Evolutionary conservation across 164 flowering plant species (phyloP).

Genomic region (Tinospora cordifolia): DNA sequence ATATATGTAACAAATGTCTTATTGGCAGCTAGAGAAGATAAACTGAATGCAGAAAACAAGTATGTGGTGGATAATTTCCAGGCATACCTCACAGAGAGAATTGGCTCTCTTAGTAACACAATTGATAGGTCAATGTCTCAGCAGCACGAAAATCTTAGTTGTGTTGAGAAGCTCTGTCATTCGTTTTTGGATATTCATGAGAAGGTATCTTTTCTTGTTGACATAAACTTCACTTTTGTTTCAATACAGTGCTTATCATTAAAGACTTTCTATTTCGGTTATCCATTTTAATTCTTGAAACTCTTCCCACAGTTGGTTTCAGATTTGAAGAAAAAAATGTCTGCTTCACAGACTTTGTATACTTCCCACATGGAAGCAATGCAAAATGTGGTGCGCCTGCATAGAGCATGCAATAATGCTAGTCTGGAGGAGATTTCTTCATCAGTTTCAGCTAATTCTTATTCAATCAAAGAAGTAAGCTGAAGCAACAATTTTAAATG

Average conservation of each 20-base stretch:
- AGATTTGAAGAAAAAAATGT: constrained; percentile 59
- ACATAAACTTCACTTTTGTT: not conserved
- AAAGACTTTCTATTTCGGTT: not conserved
- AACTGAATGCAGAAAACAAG: constrained; percentile 61
- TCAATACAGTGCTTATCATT: not conserved
- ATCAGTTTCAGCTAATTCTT: constrained; percentile 38
- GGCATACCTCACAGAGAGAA: constrained; percentile 47
- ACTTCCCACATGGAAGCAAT: constrained; percentile 75
- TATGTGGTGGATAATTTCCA: constrained; percentile 55
- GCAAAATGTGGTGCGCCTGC: constrained; percentile 85
- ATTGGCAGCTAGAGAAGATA: constrained; percentile 72
- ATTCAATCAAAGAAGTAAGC: constrained; percentile 58
- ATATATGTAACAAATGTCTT: not conserved
- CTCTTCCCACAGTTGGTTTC: constrained; percentile 36
- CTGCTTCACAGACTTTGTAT: constrained; percentile 49
- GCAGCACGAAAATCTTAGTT: constrained; percentile 68
- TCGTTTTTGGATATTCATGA: constrained; percentile 49
- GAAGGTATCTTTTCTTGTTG: constrained; percentile 38
- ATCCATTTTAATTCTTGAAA: not conserved
- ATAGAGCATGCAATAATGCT: constrained; percentile 66
- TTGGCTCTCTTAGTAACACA: constrained; percentile 52
- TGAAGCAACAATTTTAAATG: not conserved
- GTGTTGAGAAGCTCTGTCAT: constrained; percentile 56
- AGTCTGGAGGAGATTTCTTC: constrained; percentile 64
- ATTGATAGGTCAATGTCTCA: constrained; percentile 48